Evolutionary conservation across 2,329 filamentous ascomycete genomes (phyloP).

Genomic region (Fusarium chlamydosporum): DNA sequence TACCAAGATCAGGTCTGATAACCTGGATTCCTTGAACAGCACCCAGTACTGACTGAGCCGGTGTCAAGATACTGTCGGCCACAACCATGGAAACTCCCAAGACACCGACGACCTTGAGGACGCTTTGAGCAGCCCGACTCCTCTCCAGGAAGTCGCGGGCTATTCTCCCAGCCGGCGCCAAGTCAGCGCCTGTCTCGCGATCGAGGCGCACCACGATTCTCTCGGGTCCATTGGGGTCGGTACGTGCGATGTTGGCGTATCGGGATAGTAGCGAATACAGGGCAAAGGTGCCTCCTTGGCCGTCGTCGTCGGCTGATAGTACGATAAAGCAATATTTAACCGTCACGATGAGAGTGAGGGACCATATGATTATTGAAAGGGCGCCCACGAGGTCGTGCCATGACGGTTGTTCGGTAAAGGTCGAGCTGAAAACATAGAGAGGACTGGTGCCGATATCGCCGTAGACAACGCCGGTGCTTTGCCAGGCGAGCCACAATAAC

Average conservation of each 20-base stretch:
- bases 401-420: slow-evolving; percentile 69
- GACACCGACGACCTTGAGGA: slow-evolving; percentile 74
- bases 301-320: slow-evolving; percentile 76
- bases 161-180: slow-evolving; percentile 65
- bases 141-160: slow-evolving; percentile 71
- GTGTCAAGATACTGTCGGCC: slow-evolving; percentile 75
- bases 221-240: slow-evolving; percentile 67
- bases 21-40: slow-evolving; percentile 76
- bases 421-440: slow-evolving; percentile 80
- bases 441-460: slow-evolving; percentile 77
- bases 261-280: slow-evolving; percentile 75
- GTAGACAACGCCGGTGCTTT: slow-evolving; percentile 76
- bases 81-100: slow-evolving; percentile 78
- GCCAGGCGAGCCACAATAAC: slow-evolving; percentile 69
- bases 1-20: slow-evolving; percentile 68
- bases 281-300: slow-evolving; percentile 78
- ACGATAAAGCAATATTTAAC: slow-evolving; percentile 78
- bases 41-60: slow-evolving; percentile 78
- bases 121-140: slow-evolving; percentile 63
- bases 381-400: slow-evolving; percentile 74
- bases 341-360: slow-evolving; percentile 76
- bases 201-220: slow-evolving; percentile 70
- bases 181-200: slow-evolving; percentile 68
- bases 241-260: slow-evolving; percentile 70
- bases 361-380: slow-evolving; percentile 78